Evolutionary conservation across 1,139 yeast species (phyloP).

Genomic region (Yamadazyma aaseri): DNA sequence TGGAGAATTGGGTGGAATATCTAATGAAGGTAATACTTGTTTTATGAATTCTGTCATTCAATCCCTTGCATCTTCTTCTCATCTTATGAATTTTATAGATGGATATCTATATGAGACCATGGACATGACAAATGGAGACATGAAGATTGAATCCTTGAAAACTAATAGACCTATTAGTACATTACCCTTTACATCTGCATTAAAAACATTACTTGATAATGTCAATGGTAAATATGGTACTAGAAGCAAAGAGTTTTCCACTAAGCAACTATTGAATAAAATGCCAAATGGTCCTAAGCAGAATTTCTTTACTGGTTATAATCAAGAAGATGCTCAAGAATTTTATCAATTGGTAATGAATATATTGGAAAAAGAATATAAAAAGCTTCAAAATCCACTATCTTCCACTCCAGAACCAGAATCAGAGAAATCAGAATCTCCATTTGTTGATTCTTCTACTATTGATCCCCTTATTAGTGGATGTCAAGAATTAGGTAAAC

Average conservation of each 20-base stretch:
- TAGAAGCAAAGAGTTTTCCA: conserved; percentile 60
- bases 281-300: conserved; percentile 82
- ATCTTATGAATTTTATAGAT: conserved; percentile 57
- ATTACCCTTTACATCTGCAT: conserved; percentile 51
- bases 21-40: conserved; percentile 90
- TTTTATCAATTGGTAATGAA: conserved; percentile 79
- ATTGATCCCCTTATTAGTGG: conserved; percentile 39
- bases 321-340: conserved; percentile 95
- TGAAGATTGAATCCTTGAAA: conserved; percentile 15
- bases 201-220: conserved; percentile 49
- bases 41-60: conserved; percentile 91
- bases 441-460: conserved; percentile 24
- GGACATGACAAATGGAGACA: conserved; percentile 6
- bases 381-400: conserved; percentile 15
- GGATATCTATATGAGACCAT: conserved; percentile 32
- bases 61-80: conserved; percentile 72
- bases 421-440: conserved; percentile 8
- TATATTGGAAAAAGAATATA: conserved; percentile 67
- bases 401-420: conserved; percentile 23
- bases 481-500: conserved; percentile 48
- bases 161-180: conserved; percentile 33
- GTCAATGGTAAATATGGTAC: conserved; percentile 58
- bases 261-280: conserved; percentile 60
- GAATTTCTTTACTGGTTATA: conserved; percentile 75
- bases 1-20: conserved; percentile 79